Base-by-base conservation (phyloP, 225 moss, liverwort and hornwort species). In the Rhytidiadelphus loreus region DNA sequence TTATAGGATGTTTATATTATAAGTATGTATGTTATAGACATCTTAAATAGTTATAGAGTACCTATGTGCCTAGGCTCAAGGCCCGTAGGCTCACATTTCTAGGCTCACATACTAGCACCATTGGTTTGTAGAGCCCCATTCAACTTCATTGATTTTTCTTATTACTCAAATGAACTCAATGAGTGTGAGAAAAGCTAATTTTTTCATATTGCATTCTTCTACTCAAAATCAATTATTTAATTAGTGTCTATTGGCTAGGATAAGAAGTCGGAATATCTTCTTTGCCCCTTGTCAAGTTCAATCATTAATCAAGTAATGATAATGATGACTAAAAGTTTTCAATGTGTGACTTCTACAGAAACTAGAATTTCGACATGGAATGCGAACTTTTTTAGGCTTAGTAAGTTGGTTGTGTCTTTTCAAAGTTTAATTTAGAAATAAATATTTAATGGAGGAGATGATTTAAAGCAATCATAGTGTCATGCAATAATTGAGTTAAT, bases 361-460 rank as follows among this genome's bases (percentile, higher is more conserved):
- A 30, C 2, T 44, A 46, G 8, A 26, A 26, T 71, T 44, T 44
- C 11, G 11, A 20, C 7, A 13, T 23, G 3, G 23, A 68, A 68
- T 68, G 12, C 1, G 4, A n/a, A 4, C 12, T n/a, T n/a, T 23
- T 22, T n/a, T 22, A 4, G 13, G 0, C 0, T 21, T 37, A 6
- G 21, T n/a, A 22, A 4, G 37, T 6, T 2, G 10, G 5, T 33
- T 63, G 33, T 1, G 10, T 65, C 35, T 19, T 65, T 35, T 3
- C 3, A 66, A 66, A 6, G 37, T 37, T 66, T 66, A 11, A 21
- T 66, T 37, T 0, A 2, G 0, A 65, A 35, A 65, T 19, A 19
- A 3, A 19, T 6, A 11, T 20, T 30, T 29, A 12, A 26, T 71
- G 2, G 5, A 71, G 3, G 9, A 26, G 5, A 9, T 44, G 25